A percentile compares a stretch with the other conserved stretches of the same genome.
Conservation (phyloP, 2,329 filamentous ascomycete genomes). For the Fusarium coicis region DNA sequence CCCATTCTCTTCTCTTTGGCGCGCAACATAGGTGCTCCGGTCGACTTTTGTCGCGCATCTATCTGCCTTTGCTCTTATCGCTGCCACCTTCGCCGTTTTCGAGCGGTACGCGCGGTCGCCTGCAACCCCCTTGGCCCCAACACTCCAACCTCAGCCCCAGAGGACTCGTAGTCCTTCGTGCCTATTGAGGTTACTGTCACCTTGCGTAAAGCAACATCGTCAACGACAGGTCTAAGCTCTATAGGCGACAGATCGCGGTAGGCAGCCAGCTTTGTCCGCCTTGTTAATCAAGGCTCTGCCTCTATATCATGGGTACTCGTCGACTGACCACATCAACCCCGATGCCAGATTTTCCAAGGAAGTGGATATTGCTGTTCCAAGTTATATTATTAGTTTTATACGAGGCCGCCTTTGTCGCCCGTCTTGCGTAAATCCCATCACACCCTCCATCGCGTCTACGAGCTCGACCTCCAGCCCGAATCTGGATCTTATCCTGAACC, state of each 20-base stretch:
- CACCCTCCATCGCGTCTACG: slow-evolving; percentile 38
- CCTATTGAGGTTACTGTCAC: slow-evolving; percentile 11
- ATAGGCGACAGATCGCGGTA: slow-evolving; percentile 15
- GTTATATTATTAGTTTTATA: slow-evolving; percentile 24
- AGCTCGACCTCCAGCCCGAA: slow-evolving; percentile 38
- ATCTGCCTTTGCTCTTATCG: slow-evolving; percentile 16
- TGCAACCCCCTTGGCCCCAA: slow-evolving; percentile 38
- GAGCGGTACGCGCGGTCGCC: slow-evolving; percentile 49
- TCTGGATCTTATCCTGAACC: slow-evolving; percentile 29
- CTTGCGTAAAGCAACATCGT: slow-evolving; percentile 36
- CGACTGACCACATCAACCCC: slow-evolving; percentile 38
- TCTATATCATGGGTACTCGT: slow-evolving; percentile 38
- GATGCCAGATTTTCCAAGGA: slow-evolving; percentile 24
- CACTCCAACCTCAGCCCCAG: slow-evolving; percentile 13
- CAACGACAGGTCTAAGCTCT: slow-evolving; percentile 18
- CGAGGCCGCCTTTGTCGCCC: slow-evolving; percentile 18
- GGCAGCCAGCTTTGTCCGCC: slow-evolving; percentile 17
- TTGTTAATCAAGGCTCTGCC: slow-evolving; percentile 12
- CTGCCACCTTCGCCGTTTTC: slow-evolving; percentile 35
- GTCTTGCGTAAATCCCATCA: slow-evolving; percentile 22
- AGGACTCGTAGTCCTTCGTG: slow-evolving; percentile 33
- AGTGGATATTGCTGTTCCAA: slow-evolving; percentile 15
- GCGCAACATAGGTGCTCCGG: slow-evolving; percentile 22
- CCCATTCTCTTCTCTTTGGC: slow-evolving; percentile 33
- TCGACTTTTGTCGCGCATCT: slow-evolving; percentile 20